Percentiles rank a stretch among this genome's conserved stretches.
Evolutionary conservation across 164 flowering plant genomes (phyloP).

Genomic region (Chloranthus sessilifolius): DNA sequence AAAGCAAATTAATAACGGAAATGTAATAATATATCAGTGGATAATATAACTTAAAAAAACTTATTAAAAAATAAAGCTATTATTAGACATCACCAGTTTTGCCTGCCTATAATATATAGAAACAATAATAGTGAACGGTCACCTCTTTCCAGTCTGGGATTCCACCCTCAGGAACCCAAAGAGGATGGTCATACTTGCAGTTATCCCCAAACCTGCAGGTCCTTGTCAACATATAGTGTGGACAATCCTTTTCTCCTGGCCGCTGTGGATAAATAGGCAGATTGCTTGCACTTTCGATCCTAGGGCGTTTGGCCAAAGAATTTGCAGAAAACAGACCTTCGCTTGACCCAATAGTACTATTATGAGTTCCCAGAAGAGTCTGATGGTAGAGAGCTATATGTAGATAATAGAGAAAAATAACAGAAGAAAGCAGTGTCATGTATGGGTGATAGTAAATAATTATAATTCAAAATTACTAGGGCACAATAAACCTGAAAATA

Average conservation of each 20-base stretch:
- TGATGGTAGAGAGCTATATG: slow-evolving; percentile 81
- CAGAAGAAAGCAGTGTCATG: slow-evolving; percentile 34
- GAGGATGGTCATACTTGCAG: slow-evolving; percentile 99
- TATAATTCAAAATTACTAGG: slow-evolving; percentile 3
- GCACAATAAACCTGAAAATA: slow-evolving; percentile 6
- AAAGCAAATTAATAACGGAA: slow-evolving; percentile 5
- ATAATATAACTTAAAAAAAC: background rate
- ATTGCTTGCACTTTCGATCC: slow-evolving; percentile 71
- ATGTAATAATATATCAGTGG: no score
- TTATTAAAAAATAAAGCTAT: no score
- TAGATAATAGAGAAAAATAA: slow-evolving; percentile 54
- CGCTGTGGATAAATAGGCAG: slow-evolving; percentile 93
- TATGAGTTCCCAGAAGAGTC: slow-evolving; percentile 67
- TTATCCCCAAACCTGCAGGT: slow-evolving; percentile 96
- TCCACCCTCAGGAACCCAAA: slow-evolving; percentile 99
- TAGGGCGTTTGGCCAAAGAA: slow-evolving; percentile 85
- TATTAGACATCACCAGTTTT: no score
- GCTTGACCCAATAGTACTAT: slow-evolving; percentile 62
- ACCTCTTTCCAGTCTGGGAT: slow-evolving; percentile 99
- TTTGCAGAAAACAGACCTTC: slow-evolving; percentile 79
- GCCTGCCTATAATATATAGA: slow-evolving; percentile 20
- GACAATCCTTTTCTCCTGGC: slow-evolving; percentile 98
- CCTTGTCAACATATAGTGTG: slow-evolving; percentile 98
- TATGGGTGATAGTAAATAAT: slow-evolving; percentile 21
- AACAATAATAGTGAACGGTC: slow-evolving; percentile 35